Evolutionary conservation across 768 basidiomycete species (phyloP), one percentile per base, ranked within the genome.

Genomic region (Cubamyces lactineus): DNA sequence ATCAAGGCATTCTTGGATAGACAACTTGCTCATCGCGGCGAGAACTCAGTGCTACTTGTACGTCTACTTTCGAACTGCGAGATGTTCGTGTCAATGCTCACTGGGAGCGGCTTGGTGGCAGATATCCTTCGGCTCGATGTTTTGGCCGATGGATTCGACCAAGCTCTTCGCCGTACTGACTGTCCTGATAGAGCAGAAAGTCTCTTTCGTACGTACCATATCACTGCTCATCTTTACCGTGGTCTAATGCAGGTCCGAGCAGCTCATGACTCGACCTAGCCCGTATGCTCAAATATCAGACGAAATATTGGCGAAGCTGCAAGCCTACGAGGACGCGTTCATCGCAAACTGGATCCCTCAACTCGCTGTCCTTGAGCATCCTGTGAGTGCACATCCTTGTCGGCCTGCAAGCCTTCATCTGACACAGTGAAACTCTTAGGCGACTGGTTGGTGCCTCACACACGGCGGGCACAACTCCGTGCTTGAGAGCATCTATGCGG

Each of bases 381-480:
- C 21, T 21, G 47, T 48, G 15, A 12, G 11, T 11, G n/a, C 4
- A 4, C 9, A 1, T 26, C 12, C 47, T 48, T 24, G 23, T 48
- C 11, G 45, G 16, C 13, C 28, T 28, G 28, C 28, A 28, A 28
- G 7, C 28, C 7, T 28, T 34, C 3, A 28, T 40, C 46, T 39
- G 4, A 24, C 41, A 1, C 6, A 4, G 6, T 1, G 2, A 24
- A 21, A 2, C 0, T 0, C 47, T 2, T 26, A 63, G 57, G 53
- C 62, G 2, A 54, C 30, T 1, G 56, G 51, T 8, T 63, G 61
- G 61, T 62, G 26, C 49, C 16, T 62, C 28, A 38, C 61, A 2
- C 61, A 62, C 21, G 61, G 21, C 49, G 61, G 61, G 9, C 61
- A 57, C 42, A 62, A 62, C 61, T 17, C 28, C 42, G 55, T 57